Percentiles rank a stretch among this genome's conserved stretches.
phyloP scores from a whole-genome alignment of 306 rosid species.

The Rosa chinensis region DNA sequence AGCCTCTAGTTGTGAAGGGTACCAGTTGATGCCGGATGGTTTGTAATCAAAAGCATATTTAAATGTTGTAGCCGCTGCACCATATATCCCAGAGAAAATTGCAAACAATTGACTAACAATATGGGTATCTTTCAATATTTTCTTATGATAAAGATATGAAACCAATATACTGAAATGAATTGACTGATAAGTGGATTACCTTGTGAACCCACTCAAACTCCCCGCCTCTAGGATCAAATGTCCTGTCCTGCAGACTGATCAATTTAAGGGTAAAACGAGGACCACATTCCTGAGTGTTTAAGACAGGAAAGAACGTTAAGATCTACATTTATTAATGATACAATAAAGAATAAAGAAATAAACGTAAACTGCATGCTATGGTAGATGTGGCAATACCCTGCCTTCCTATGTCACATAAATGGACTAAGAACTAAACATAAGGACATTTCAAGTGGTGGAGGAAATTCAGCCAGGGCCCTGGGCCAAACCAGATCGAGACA shows the following conservation, averaged over 20 bases:
- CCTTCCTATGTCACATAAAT: neutral
- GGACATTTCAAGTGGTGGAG: neutral
- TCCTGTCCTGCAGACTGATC: constrained; percentile 75
- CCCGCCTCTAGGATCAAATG: constrained; percentile 82
- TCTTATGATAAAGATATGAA: neutral
- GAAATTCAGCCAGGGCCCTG: neutral
- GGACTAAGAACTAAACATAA: neutral
- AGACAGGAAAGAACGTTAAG: neutral
- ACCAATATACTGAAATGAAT: neutral
- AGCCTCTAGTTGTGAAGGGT: no score
- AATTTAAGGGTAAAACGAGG: constrained; percentile 88
- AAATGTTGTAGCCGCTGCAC: no score
- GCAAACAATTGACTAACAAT: no score
- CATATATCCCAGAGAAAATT: no score
- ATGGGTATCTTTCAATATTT: no score
- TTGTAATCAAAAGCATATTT: no score
- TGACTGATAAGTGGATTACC: constrained; percentile 43
- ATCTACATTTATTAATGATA: neutral
- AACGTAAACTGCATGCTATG: neutral
- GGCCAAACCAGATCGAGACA: constrained; percentile 4
- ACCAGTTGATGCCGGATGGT: no score
- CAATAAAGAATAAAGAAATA: neutral
- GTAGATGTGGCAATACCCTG: neutral
- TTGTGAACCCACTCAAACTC: constrained; percentile 97
- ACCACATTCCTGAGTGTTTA: constrained; percentile 73